phyloP scores from a whole-genome alignment of 2,329 filamentous ascomycete genomes.

The Xylariomycetidae sp. region DNA sequence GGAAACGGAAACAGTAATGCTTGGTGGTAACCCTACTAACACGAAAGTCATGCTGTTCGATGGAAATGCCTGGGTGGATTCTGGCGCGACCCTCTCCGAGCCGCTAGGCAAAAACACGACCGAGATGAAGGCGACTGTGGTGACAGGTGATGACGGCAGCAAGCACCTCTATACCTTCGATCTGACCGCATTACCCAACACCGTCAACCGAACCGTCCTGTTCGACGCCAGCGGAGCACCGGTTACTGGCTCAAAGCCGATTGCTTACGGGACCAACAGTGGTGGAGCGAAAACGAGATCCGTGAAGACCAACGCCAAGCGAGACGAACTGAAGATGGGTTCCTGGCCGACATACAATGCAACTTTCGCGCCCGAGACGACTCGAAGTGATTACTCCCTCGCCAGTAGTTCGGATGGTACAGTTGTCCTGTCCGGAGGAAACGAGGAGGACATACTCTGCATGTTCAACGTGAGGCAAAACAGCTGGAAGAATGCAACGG shows the following conservation, averaged over 20 bases:
- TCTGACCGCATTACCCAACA: slow-evolving; percentile 66
- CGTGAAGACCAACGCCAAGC: slow-evolving; percentile 11
- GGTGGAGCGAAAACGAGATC: no score
- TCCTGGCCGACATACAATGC: slow-evolving; percentile 77
- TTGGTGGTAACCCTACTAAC: slow-evolving; percentile 66
- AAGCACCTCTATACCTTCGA: slow-evolving; percentile 77
- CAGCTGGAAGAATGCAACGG: slow-evolving; percentile 67
- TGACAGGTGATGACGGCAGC: slow-evolving; percentile 69
- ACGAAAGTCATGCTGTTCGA: slow-evolving; percentile 68
- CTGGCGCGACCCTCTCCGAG: slow-evolving; percentile 56
- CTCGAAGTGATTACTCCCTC: slow-evolving; percentile 64
- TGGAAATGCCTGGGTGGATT: slow-evolving; percentile 54
- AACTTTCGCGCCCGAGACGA: slow-evolving; percentile 60
- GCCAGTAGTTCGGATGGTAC: slow-evolving; percentile 60
- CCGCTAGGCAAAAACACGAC: slow-evolving; percentile 54
- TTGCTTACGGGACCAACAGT: no score
- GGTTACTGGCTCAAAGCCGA: slow-evolving; percentile 39
- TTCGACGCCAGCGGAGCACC: slow-evolving; percentile 53
- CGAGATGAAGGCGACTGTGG: slow-evolving; percentile 53
- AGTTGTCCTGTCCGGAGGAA: slow-evolving; percentile 75
- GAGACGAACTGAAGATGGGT: slow-evolving; percentile 47
- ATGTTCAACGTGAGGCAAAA: slow-evolving; percentile 75
- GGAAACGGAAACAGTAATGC: slow-evolving; percentile 60
- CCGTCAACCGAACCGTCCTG: slow-evolving; percentile 64
- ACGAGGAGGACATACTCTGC: slow-evolving; percentile 57